These are phyloP conservation scores for Peronospora farinosa DNA, from an alignment of 352 stramenopile genomes.

Conservation along the genomic window DNA sequence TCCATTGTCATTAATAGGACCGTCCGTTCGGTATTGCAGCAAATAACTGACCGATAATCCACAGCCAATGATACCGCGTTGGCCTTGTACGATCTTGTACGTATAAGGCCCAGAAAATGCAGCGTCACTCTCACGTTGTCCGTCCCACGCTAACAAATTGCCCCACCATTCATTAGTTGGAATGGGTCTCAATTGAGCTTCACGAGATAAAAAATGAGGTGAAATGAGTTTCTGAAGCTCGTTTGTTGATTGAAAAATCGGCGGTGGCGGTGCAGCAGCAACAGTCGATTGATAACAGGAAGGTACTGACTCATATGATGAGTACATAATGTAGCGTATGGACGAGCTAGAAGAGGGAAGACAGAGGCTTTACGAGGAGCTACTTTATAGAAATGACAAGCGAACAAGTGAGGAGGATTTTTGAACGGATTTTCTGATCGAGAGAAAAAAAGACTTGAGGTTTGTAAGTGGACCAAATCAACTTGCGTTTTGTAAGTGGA, in stretches of 20 bases:
- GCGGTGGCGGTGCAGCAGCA: slow-evolving; percentile 24
- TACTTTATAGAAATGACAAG: background rate
- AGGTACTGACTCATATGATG: slow-evolving; percentile 10
- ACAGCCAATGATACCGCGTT: slow-evolving; percentile 31
- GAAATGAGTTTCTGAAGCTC: slow-evolving; percentile 45
- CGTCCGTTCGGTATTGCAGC: slow-evolving; percentile 61
- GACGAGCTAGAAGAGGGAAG: background rate
- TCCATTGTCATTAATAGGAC: slow-evolving; percentile 68
- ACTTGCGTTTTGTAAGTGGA: slow-evolving; percentile 13
- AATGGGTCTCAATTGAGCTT: slow-evolving; percentile 32
- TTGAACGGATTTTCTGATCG: too few relatives aligned
- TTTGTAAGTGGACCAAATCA: slow-evolving; percentile 25
- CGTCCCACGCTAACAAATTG: slow-evolving; percentile 66
- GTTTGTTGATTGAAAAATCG: slow-evolving; percentile 42
- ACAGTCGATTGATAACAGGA: background rate
- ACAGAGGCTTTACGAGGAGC: background rate
- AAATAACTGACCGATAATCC: slow-evolving; percentile 66
- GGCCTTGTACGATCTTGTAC: slow-evolving; percentile 40
- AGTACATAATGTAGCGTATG: slow-evolving; percentile 11
- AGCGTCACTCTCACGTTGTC: slow-evolving; percentile 54
- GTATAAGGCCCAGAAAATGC: slow-evolving; percentile 71
- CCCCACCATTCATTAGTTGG: slow-evolving; percentile 84
- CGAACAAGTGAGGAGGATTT: too few relatives aligned
- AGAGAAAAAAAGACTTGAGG: background rate
- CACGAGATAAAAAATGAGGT: slow-evolving; percentile 36